Conservation (phyloP, 345 rosid genomes). For the Reutealis trisperma region DNA sequence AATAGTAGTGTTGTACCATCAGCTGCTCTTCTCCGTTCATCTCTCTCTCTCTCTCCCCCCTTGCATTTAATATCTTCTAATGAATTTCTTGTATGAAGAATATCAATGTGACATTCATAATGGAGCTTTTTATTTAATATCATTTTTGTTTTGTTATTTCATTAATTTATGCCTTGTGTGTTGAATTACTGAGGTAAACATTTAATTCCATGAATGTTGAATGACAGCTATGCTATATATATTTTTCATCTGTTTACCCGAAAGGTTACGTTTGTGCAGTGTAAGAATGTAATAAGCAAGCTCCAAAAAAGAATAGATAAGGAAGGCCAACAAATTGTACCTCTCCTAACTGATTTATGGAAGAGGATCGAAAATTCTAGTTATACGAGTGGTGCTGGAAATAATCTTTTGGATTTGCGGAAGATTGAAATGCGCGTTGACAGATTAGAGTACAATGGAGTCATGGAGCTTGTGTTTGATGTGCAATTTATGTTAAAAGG, state of each 20-base stretch:
- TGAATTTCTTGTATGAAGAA: not conserved
- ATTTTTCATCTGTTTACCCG: conserved; percentile 21
- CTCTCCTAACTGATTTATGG: conserved; percentile 88
- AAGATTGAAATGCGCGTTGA: conserved; percentile 90
- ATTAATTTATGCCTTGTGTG: not conserved
- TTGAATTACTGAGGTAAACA: not conserved
- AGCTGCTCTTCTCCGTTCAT: not conserved
- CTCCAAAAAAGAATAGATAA: conserved; percentile 85
- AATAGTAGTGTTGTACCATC: not conserved
- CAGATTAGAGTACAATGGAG: conserved; percentile 71
- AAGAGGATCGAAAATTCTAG: conserved; percentile 72
- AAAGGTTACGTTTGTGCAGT: conserved; percentile 50
- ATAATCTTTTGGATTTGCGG: conserved; percentile 70
- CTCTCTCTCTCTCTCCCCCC: not conserved
- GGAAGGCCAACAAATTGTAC: conserved; percentile 95
- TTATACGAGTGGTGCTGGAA: conserved; percentile 62
- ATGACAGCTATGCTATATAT: not conserved
- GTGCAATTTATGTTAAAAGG: conserved; percentile 86
- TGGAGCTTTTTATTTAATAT: not conserved
- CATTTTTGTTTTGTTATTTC: not conserved
- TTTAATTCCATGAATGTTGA: not conserved
- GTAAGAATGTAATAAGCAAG: conserved; percentile 88
- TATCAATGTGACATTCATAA: not conserved
- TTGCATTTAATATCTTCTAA: not conserved
- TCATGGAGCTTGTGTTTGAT: conserved; percentile 86